Percentiles rank a stretch among this genome's conserved stretches.
phyloP scores from a whole-genome alignment of 2,329 filamentous ascomycete genomes.

The Acarospora socialis region DNA sequence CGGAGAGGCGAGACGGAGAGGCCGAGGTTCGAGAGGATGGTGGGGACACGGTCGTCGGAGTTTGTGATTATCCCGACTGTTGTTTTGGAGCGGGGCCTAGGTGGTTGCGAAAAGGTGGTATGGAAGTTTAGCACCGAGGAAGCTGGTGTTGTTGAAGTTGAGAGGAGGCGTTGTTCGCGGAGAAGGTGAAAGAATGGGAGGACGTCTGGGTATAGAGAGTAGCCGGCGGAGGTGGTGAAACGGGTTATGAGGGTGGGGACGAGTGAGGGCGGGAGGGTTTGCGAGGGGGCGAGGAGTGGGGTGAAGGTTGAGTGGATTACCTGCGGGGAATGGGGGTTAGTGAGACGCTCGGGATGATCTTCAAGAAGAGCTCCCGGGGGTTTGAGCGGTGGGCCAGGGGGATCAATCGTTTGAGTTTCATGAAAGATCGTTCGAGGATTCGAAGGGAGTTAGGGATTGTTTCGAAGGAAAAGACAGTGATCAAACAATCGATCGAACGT shows the following conservation, averaged over 20 bases:
- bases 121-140: constrained; percentile 17
- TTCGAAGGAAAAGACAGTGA: too few relatives aligned
- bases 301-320: constrained; percentile 42
- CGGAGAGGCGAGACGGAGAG: constrained; percentile 31
- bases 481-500: too few relatives aligned
- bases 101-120: too few relatives aligned
- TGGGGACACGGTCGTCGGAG: constrained; percentile 45
- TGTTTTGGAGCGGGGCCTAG: too few relatives aligned
- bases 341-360: too few relatives aligned
- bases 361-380: too few relatives aligned
- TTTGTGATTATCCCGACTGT: constrained; percentile 47
- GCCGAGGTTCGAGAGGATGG: constrained; percentile 39
- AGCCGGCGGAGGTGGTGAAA: constrained; percentile 41
- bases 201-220: constrained; percentile 35
- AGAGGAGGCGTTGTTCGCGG: constrained; percentile 15
- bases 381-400: too few relatives aligned
- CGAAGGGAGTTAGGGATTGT: too few relatives aligned
- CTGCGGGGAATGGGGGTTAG: too few relatives aligned
- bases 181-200: constrained; percentile 31
- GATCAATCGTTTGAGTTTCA: background rate
- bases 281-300: constrained; percentile 22
- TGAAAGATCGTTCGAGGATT: background rate
- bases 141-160: constrained; percentile 1
- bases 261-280: constrained; percentile 31
- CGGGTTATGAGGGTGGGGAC: constrained; percentile 35